Evolutionary conservation across 352 stramenopile genomes (phyloP).

Genomic region (Phytophthora cryptogea): DNA sequence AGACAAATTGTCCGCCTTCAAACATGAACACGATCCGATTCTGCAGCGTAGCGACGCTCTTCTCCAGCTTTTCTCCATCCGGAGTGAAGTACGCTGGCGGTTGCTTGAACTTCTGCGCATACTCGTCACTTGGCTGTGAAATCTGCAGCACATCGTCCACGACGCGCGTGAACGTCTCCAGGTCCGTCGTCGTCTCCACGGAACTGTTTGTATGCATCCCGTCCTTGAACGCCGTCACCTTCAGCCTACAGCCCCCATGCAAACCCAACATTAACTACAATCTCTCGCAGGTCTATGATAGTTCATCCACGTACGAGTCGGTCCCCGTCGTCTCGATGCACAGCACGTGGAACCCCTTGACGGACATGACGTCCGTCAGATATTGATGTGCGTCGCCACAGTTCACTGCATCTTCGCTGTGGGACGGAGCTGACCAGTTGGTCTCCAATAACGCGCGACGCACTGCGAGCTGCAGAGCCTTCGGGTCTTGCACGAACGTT

Average conservation of each 20-base stretch:
- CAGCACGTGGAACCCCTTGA: constrained; percentile 78
- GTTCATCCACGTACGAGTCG: constrained; percentile 41
- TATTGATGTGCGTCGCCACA: constrained; percentile 44
- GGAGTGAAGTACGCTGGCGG: constrained; percentile 67
- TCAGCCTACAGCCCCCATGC: constrained; percentile 33
- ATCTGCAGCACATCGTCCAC: constrained; percentile 52
- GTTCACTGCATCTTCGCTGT: constrained; percentile 26
- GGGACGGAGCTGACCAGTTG: neutral
- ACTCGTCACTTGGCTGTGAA: constrained; percentile 23
- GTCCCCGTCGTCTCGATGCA: constrained; percentile 52
- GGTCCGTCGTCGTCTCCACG: constrained; percentile 44
- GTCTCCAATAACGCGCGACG: constrained; percentile 9
- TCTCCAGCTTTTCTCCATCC: constrained; percentile 49
- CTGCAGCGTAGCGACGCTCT: constrained; percentile 41
- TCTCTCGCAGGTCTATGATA: neutral
- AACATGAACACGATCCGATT: constrained; percentile 73
- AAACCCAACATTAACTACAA: neutral
- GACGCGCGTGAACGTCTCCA: constrained; percentile 34
- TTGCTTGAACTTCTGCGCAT: constrained; percentile 62
- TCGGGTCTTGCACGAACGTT: constrained; percentile 19
- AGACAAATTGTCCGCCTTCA: constrained; percentile 79
- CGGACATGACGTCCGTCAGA: constrained; percentile 56
- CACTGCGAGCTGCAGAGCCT: constrained; percentile 17
- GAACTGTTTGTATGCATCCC: constrained; percentile 38
- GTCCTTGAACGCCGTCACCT: constrained; percentile 64